Conservation (phyloP, 805 yeast species). For the Barnettozyma siamensis region DNA sequence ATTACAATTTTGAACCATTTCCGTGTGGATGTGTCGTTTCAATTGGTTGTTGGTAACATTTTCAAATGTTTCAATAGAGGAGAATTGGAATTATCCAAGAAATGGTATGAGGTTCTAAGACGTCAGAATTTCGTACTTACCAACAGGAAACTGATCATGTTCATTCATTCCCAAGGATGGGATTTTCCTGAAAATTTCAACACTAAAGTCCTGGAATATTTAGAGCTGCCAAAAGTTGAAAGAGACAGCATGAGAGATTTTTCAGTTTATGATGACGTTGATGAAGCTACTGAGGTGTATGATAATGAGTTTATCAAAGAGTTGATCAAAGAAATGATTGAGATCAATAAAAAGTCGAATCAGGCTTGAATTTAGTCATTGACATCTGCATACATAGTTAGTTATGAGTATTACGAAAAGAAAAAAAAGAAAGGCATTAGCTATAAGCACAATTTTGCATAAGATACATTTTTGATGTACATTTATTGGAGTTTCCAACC, state of each 20-base stretch:
- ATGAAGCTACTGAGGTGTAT: constrained; percentile 4
- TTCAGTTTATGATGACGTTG: constrained; percentile 4
- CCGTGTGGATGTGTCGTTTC: constrained; percentile 6
- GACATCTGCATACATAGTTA: too few species aligned
- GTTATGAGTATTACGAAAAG: too few species aligned
- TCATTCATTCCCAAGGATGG: constrained; percentile 11
- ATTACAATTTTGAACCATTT: constrained; percentile 3
- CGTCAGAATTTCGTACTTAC: constrained; percentile 2
- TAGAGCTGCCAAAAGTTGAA: not conserved
- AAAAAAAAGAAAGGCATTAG: not conserved
- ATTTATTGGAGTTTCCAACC: too few species aligned
- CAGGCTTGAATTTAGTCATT: too few species aligned
- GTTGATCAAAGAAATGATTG: constrained; percentile 6
- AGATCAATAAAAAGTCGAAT: constrained; percentile 3
- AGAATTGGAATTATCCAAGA: constrained; percentile 4
- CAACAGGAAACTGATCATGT: constrained; percentile 9
- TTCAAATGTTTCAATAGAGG: constrained; percentile 6
- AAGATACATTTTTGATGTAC: too few species aligned
- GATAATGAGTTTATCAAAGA: constrained; percentile 10
- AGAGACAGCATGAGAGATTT: not conserved
- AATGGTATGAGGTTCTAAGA: constrained; percentile 10
- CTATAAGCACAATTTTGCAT: too few species aligned
- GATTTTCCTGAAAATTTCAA: constrained; percentile 13
- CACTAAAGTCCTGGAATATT: constrained; percentile 5
- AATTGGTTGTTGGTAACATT: constrained; percentile 6